phyloP scores from a whole-genome alignment of 2,329 filamentous ascomycete species.

The Aspergillus sp. region DNA sequence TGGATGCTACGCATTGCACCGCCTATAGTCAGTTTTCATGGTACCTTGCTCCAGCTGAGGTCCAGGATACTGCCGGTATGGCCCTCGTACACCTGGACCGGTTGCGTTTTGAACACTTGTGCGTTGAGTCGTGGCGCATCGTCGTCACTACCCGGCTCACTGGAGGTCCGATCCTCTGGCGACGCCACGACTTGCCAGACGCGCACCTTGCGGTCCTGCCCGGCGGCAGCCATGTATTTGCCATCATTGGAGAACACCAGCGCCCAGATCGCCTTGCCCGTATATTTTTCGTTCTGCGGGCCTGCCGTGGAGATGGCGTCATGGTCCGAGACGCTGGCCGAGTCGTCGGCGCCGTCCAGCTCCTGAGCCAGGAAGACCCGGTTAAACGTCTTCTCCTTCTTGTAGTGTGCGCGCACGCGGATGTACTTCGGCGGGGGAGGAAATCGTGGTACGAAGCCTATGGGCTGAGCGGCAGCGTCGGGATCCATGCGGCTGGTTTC shows the following conservation, averaged over 20 bases:
- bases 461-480: slow-evolving; percentile 73
- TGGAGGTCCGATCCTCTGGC: slow-evolving; percentile 71
- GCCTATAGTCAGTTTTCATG: background rate
- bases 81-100: slow-evolving; percentile 76
- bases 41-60: slow-evolving; percentile 92
- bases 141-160: slow-evolving; percentile 70
- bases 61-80: slow-evolving; percentile 87
- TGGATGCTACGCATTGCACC: background rate
- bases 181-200: slow-evolving; percentile 88
- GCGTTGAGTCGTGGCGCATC: slow-evolving; percentile 72
- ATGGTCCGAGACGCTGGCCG: slow-evolving; percentile 31
- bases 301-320: slow-evolving; percentile 26
- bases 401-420: slow-evolving; percentile 77
- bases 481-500: slow-evolving; percentile 75
- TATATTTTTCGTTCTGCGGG: slow-evolving; percentile 27
- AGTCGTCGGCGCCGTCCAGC: slow-evolving; percentile 62
- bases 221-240: slow-evolving; percentile 85
- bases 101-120: slow-evolving; percentile 82
- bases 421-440: slow-evolving; percentile 92
- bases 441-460: slow-evolving; percentile 81
- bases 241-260: slow-evolving; percentile 92
- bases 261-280: slow-evolving; percentile 78
- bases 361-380: slow-evolving; percentile 91
- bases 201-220: slow-evolving; percentile 80
- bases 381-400: slow-evolving; percentile 79